Evolutionary conservation across 1,284 basidiomycete species (phyloP).

Genomic region (Microbotryum intermedium): DNA sequence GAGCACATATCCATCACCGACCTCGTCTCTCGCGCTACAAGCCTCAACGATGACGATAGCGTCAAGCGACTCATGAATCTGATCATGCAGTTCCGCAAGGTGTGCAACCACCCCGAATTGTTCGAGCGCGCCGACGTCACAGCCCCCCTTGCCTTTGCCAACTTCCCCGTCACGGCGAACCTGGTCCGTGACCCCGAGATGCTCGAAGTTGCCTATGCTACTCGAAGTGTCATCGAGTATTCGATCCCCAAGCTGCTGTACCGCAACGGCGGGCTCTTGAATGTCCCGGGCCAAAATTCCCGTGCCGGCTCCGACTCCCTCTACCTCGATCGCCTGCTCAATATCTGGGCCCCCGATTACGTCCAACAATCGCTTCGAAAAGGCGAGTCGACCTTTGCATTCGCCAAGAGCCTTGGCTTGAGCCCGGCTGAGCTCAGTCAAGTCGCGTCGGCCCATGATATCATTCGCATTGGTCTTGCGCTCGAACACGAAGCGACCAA

Average conservation of each 20-base stretch:
- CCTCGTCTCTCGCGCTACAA: slow-evolving; percentile 83
- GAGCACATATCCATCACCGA: slow-evolving; percentile 93
- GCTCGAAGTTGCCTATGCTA: slow-evolving; percentile 69
- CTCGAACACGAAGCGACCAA: slow-evolving; percentile 2
- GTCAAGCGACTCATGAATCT: slow-evolving; percentile 95
- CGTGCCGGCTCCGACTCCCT: slow-evolving; percentile 53
- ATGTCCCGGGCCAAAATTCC: slow-evolving; percentile 56
- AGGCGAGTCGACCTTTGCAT: slow-evolving; percentile 55
- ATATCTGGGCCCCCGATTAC: slow-evolving; percentile 82
- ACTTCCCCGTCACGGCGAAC: slow-evolving; percentile 69
- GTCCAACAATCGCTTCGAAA: slow-evolving; percentile 62
- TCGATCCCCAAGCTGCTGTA: slow-evolving; percentile 68
- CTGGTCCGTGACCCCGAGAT: slow-evolving; percentile 77
- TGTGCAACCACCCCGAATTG: slow-evolving; percentile 96
- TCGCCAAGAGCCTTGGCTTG: slow-evolving; percentile 60
- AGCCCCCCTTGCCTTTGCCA: slow-evolving; percentile 81
- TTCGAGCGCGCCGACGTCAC: slow-evolving; percentile 96
- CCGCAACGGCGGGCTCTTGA: slow-evolving; percentile 64
- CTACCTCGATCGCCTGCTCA: slow-evolving; percentile 64
- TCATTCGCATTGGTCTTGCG: slow-evolving; percentile 16
- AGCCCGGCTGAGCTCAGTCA: slow-evolving; percentile 53
- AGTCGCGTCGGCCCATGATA: slow-evolving; percentile 49
- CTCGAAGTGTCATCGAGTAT: slow-evolving; percentile 75
- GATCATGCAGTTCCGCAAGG: slow-evolving; percentile 99
- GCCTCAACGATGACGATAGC: slow-evolving; percentile 71